phyloP scores from a whole-genome alignment of 2,329 filamentous ascomycete species.

The Pseudocercospora pini-densiflorae region DNA sequence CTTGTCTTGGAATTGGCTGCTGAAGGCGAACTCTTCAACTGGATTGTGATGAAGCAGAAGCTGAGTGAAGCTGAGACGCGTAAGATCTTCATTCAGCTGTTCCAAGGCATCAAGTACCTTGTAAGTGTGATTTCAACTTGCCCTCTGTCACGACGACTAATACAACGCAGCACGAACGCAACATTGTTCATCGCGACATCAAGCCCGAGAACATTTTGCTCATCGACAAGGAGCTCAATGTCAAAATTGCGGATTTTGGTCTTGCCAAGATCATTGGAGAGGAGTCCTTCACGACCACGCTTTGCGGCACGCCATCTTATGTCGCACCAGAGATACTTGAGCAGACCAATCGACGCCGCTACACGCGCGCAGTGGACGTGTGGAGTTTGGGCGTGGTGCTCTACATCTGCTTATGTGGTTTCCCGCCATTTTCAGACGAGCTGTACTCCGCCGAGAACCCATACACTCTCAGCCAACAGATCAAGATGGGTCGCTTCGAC shows the following conservation, averaged over 20 bases:
- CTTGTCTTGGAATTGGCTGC: slow-evolving; percentile 87
- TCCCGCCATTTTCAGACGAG: slow-evolving; percentile 96
- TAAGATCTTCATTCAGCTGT: slow-evolving; percentile 87
- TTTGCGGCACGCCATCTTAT: slow-evolving; percentile 88
- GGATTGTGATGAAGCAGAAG: slow-evolving; percentile 89
- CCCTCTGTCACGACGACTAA: slow-evolving; percentile 16
- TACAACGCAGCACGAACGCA: slow-evolving; percentile 82
- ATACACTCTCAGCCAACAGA: slow-evolving; percentile 85
- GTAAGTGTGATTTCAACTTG: slow-evolving; percentile 58
- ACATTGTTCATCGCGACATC: slow-evolving; percentile 96
- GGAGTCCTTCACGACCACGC: slow-evolving; percentile 94
- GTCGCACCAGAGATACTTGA: slow-evolving; percentile 95
- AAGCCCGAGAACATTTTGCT: slow-evolving; percentile 97
- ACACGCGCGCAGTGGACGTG: slow-evolving; percentile 92
- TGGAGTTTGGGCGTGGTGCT: slow-evolving; percentile 98
- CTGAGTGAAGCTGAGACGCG: slow-evolving; percentile 82
- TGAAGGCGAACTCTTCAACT: slow-evolving; percentile 95
- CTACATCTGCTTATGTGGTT: slow-evolving; percentile 96
- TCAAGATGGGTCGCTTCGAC: slow-evolving; percentile 85
- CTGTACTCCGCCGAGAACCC: slow-evolving; percentile 77
- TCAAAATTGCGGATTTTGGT: slow-evolving; percentile 96
- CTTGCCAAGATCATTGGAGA: slow-evolving; percentile 98
- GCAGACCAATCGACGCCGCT: slow-evolving; percentile 78
- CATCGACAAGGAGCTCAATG: slow-evolving; percentile 78
- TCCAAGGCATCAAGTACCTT: slow-evolving; percentile 92